Evolutionary conservation across 768 basidiomycete species (phyloP), one percentile per base, ranked within the genome.

Genomic region (Lactarius tabidus): DNA sequence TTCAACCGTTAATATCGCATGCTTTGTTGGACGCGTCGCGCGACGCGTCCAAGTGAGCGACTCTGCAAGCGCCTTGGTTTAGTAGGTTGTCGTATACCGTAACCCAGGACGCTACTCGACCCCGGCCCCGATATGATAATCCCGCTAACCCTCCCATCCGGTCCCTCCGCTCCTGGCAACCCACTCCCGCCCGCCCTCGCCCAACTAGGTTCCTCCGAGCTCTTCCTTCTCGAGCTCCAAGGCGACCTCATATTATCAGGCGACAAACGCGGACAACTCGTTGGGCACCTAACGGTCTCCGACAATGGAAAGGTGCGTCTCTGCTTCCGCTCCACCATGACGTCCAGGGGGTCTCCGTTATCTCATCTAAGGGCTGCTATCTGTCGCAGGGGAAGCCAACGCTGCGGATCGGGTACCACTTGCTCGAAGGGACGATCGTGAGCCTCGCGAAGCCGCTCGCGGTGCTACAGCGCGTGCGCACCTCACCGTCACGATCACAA

Each of bases 141-240:
- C 71, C 83, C 89, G 23, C 77, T 93, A 35, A 77, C 86, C 59
- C 62, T 73, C 51, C 62, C 72, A 26, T 67, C 75, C 8, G 65
- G 77, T 57, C 65, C 79, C 1, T 75, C 64, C 8, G 43, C 79
- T 10, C 70, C 78, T 1, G 75, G 73, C n/a, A 17, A 29, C 14
- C 33, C 54, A 2, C 81, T 92, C 6, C 86, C 89, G 0, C 80
- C 87, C 1, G 77, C 81, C 0, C 79, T 96, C 17, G 88, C 87
- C 1, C 81, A 82, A 63, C 82, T 95, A 51, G 92, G 91, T 18
- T 81, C 90, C 67, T 86, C 88, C 51, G 91, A 94, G 72, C 73
- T 93, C 17, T 85, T 93, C 48, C 78, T 98, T 6, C 83, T 98
- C 60, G 95, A 98, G 71, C 79, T 97, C 6, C 95, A 98, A 75